Evolutionary conservation across 2,329 filamentous ascomycete species (phyloP).

Genomic region (Teratosphaeria zuluensis): DNA sequence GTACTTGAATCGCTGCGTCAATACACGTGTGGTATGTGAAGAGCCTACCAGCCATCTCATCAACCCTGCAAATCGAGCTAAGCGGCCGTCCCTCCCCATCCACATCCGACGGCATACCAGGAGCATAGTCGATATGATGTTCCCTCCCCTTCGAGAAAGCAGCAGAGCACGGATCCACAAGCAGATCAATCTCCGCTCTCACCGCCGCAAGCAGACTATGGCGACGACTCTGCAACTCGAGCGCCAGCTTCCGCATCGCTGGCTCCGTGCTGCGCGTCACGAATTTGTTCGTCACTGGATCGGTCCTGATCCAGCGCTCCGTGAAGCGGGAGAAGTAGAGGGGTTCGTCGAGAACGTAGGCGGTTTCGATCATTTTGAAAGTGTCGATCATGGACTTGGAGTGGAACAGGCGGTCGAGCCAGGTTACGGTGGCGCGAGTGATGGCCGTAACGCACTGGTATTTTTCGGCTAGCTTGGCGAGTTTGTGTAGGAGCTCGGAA

Average conservation of each 20-base stretch:
- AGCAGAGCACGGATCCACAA: constrained; percentile 16
- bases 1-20: too few relatives aligned
- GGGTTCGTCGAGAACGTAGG: constrained; percentile 19
- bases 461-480: constrained; percentile 13
- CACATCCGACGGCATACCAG: constrained; percentile 14
- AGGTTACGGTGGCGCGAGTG: constrained; percentile 12
- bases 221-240: constrained; percentile 4
- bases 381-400: constrained; percentile 2
- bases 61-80: constrained; percentile 13
- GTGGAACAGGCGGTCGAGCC: constrained; percentile 22
- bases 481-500: constrained; percentile 12
- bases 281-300: constrained; percentile 2
- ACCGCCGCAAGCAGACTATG: constrained; percentile 8
- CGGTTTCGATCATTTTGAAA: constrained; percentile 16
- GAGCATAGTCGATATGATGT: constrained; percentile 21
- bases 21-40: too few relatives aligned
- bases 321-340: constrained; percentile 22
- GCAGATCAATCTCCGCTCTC: constrained; percentile 15
- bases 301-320: constrained; percentile 12
- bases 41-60: constrained; percentile 6
- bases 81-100: constrained; percentile 4
- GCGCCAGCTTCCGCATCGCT: background rate
- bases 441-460: constrained; percentile 18
- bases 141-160: constrained; percentile 13
- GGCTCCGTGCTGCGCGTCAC: background rate